Percentiles rank a stretch among this genome's conserved stretches.
Conservation (phyloP, 495 filamentous ascomycete genomes). For the Penicillium pulvis region DNA sequence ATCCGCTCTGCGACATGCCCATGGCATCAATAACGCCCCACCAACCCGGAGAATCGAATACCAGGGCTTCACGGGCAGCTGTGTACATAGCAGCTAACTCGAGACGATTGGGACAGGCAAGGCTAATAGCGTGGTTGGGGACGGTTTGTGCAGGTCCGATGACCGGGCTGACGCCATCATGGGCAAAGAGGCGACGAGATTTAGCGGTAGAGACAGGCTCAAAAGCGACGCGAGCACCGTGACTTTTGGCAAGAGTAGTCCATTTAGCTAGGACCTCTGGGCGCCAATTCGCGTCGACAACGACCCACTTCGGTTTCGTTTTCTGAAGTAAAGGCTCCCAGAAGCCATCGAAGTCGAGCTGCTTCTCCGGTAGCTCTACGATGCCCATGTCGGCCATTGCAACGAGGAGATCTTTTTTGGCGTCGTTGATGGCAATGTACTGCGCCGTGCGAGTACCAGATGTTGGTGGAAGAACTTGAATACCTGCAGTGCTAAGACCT, state of each 20-base stretch:
- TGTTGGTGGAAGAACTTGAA: conserved; percentile 56
- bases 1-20: conserved; percentile 57
- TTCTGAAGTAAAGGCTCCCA: conserved; percentile 61
- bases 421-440: conserved; percentile 88
- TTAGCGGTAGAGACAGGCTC: conserved; percentile 91
- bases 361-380: conserved; percentile 56
- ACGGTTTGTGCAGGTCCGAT: conserved; percentile 47
- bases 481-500: conserved; percentile 64
- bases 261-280: conserved; percentile 61
- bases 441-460: conserved; percentile 71
- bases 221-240: conserved; percentile 66
- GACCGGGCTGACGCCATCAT: conserved; percentile 22
- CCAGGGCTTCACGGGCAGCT: conserved; percentile 59
- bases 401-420: conserved; percentile 73
- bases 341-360: conserved; percentile 46
- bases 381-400: conserved; percentile 97
- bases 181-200: conserved; percentile 65
- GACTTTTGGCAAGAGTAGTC: conserved; percentile 56
- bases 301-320: conserved; percentile 67
- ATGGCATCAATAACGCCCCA: conserved; percentile 78
- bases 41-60: conserved; percentile 70
- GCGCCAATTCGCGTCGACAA: conserved; percentile 84
- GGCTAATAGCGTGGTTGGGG: conserved; percentile 63
- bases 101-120: conserved; percentile 79
- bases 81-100: conserved; percentile 78